Base-by-base conservation (phyloP, 352 stramenopile genomes). In the Globisporangium apiculatum region DNA sequence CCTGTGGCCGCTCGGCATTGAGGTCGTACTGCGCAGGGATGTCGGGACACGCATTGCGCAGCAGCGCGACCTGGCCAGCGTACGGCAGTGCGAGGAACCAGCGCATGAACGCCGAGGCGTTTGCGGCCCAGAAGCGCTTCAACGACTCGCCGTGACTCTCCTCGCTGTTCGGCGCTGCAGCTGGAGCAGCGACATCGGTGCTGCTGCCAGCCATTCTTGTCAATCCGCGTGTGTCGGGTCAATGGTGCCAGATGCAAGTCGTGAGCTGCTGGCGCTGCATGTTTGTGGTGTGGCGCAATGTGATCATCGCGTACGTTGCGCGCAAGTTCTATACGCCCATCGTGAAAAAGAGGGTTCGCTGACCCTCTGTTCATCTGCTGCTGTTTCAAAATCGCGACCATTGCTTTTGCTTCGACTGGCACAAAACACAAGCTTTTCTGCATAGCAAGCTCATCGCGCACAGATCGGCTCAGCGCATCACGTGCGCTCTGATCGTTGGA, bases 31-130 rank as follows among this genome's bases (percentile, higher is more conserved):
- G 62, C 41, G 76, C 56, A 3, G 83, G 77, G 24, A 94, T 78
- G 64, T 94, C 83, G 8, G 83, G 83, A 41, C 76, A 82, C n/a
- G 83, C 83, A 54, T 91, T 94, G 61, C 79, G 81, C 50, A 91
- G 37, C 7, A 94, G 69, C 10, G 80, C 79, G 18, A 91, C 75
- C 58, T 94, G 83, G 0, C 83, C 83, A 1, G 79, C 71, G 51
- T 90, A 91, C 1, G 83, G 83, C 14, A 94, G 66, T 12, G 77
- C 64, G 35, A 94, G 61, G 69, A 94, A 91, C 83, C 83, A 94
- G 48, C 79, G 77, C 83, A 94, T 94, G 64, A 94, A 94, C 36
- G 67, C 59, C 1, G 81, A 87, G 37, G 77, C 81, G 75, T 91
- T 75, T 6, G 71, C 66, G 11, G 69, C 60, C 83, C 83, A 94